Evolutionary conservation across 805 yeast species (phyloP).

Genomic region (Wickerhamomyces bovis): DNA sequence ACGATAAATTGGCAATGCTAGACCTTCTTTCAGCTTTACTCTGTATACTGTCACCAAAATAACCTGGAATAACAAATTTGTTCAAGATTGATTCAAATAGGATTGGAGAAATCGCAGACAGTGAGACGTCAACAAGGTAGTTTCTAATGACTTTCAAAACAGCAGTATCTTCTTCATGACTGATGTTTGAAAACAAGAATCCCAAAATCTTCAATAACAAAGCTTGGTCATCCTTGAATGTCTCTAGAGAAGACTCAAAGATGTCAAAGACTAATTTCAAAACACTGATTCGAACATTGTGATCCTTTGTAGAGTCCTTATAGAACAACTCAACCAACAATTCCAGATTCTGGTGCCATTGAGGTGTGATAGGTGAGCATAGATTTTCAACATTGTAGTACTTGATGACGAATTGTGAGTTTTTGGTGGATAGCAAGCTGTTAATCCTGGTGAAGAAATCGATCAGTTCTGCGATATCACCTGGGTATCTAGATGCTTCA

Average conservation of each 20-base stretch:
- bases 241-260: conserved; percentile 18
- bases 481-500: conserved; percentile 29
- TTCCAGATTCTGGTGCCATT: conserved; percentile 46
- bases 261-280: conserved; percentile 24
- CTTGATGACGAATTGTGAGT: conserved; percentile 39
- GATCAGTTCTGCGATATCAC: conserved; percentile 38
- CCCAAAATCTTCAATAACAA: conserved; percentile 9
- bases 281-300: conserved; percentile 27
- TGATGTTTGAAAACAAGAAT: conserved; percentile 15
- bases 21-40: conserved; percentile 17
- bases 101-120: conserved; percentile 1
- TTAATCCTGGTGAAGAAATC: conserved; percentile 35
- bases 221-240: conserved; percentile 10
- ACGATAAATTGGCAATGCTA: conserved; percentile 23
- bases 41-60: background rate
- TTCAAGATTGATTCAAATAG: conserved; percentile 20
- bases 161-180: conserved; percentile 14
- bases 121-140: conserved; percentile 22
- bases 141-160: conserved; percentile 28
- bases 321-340: conserved; percentile 41
- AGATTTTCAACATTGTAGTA: conserved; percentile 42
- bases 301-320: conserved; percentile 19
- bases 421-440: conserved; percentile 30
- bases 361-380: conserved; percentile 46
- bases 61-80: conserved; percentile 21